phyloP scores from a whole-genome alignment of 2,329 filamentous ascomycete species.

The Aspergillus bombycis region DNA sequence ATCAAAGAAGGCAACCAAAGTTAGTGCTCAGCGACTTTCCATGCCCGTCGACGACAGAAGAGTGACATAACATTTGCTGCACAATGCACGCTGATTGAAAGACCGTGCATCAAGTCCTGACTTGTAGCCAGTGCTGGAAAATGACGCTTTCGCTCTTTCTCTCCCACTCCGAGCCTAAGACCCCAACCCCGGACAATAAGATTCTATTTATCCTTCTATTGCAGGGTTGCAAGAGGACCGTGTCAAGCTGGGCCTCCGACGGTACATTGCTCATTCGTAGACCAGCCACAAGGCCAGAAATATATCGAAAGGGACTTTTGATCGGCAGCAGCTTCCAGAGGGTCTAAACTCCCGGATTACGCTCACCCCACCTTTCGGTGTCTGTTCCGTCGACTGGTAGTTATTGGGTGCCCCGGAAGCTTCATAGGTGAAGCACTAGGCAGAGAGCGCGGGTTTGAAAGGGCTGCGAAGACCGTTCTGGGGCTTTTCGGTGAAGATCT shows the following conservation, averaged over 20 bases:
- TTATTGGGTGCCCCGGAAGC: slow-evolving; percentile 22
- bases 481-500: slow-evolving; percentile 14
- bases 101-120: background rate
- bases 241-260: slow-evolving; percentile 1
- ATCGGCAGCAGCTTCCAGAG: background rate
- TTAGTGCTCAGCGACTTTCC: background rate
- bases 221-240: slow-evolving; percentile 15
- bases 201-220: slow-evolving; percentile 5
- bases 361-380: slow-evolving; percentile 19
- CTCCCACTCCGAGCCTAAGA: background rate
- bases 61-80: slow-evolving; percentile 4
- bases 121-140: background rate
- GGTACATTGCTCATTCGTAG: slow-evolving; percentile 7
- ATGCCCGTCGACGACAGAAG: background rate
- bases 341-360: slow-evolving; percentile 1
- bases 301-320: slow-evolving; percentile 3
- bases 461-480: slow-evolving; percentile 5
- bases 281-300: background rate
- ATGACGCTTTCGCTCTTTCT: background rate
- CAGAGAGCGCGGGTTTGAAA: slow-evolving; percentile 8
- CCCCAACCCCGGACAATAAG: slow-evolving; percentile 1
- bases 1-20: slow-evolving; percentile 18
- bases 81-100: slow-evolving; percentile 1
- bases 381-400: slow-evolving; percentile 4
- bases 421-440: slow-evolving; percentile 13